Base-by-base conservation (phyloP, 345 rosid genomes). In the Isatis tinctoria region DNA sequence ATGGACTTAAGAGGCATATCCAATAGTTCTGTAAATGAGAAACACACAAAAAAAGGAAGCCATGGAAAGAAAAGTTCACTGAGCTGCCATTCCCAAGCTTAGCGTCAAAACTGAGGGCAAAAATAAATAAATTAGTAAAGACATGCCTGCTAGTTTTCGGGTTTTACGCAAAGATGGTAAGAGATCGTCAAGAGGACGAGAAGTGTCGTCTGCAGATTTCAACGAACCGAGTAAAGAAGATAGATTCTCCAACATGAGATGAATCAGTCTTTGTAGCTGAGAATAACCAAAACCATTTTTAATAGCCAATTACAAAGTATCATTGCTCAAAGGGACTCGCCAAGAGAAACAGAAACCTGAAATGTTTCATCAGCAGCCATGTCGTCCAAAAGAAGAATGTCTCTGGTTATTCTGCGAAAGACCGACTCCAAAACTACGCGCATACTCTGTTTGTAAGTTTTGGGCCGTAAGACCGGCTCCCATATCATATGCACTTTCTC, bases 321-420 rank as follows among this genome's bases (percentile, higher is more conserved):
- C 28, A 52, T 35, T 41, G 20, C 41, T 41, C 27, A 66, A 66
- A 72, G 6, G 44, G n/a, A 24, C 43, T 39, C 32, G 35, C 59
- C 16, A 64, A 24, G 51, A 36, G 53, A 54, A 62, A 63, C 51
- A 58, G 57, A 14, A 67, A 89, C 99, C 94, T 89, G 92, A 65
- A 90, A 81, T 60, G 99, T 92, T 83, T 95, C 99, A 67, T 95
- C 99, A 10, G 99, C 98, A 27, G 99, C 98, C 84, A 95, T 85
- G 77, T 95, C 99, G 74, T 95, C 99, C 60, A 95, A 76, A 69
- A 85, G 87, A 74, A 95, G 92, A 61, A 92, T 83, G 75, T 95
- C 96, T 82, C 65, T 84, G 3, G 86, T 41, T 48, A 92, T 85
- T 82, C 94, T 84, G 54, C 88, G 87, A 76, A 95, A 86, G 39